Base-by-base conservation (phyloP, 202 grass and related monocot genomes). In the Brachypodium distachyon region DNA sequence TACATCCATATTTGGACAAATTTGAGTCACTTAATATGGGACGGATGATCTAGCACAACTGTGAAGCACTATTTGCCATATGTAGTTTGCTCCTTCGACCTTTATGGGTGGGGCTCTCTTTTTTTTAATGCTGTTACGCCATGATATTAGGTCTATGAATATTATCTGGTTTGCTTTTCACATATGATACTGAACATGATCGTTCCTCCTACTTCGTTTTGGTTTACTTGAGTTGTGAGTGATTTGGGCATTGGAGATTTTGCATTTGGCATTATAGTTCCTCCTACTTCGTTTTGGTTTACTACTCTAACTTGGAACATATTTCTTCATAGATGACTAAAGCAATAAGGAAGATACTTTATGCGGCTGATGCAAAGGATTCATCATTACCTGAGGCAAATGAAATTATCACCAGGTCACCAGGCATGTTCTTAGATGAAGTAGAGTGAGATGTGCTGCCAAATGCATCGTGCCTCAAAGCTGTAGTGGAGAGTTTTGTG, bases 311-410 rank as follows among this genome's bases (percentile, higher is more conserved):
- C 11, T 5, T 81, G 28, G 27, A n/a, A 12, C 17, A 25, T 54
- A 69, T 71, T 67, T 77, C 31, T 82, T 86, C n/a, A 57, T 19
- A 96, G 92, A 87, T 91, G 87, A 85, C 86, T 5, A 96, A 91
- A 81, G 92, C 89, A 3, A 73, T 95, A 36, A 59, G 67, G 34
- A 92, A 92, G 89, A 96, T 96, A 43, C 74, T 97, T n/a, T 97
- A 97, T 79, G 82, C 93, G 3, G 57, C 90, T 33, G 90, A 97
- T 84, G 90, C 78, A 50, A 87, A 47, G 60, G 90, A 86, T 48
- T 88, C 90, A 62, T 77, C 90, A 13, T 67, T 97, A 51, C 67
- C 85, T 51, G 93, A 86, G 80, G 93, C 87, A 36, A 72, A 90
- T 66, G 93, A 89, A 76, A 92, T 96, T 51, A 82, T 90, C 47